Percentiles rank a stretch among this genome's conserved stretches.
These are phyloP conservation scores for Tolypocladium album DNA, from an alignment of 2,329 filamentous ascomycete species.

Conservation along the genomic window DNA sequence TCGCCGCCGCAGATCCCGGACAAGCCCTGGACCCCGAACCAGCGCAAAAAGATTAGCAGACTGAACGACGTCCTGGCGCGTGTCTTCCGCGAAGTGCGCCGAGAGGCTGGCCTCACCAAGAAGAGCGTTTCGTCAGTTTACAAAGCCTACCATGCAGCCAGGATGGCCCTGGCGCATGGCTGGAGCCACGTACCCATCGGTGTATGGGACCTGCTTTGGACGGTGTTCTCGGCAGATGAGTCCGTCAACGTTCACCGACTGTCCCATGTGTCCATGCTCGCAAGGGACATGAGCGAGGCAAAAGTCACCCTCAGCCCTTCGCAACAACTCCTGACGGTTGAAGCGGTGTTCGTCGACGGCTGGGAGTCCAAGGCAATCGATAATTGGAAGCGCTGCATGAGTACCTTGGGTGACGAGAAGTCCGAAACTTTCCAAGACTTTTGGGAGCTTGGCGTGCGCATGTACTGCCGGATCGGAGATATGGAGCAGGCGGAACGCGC, in stretches of 20 bases:
- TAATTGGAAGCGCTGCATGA: constrained; percentile 49
- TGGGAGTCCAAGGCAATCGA: constrained; percentile 49
- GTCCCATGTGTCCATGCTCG: constrained; percentile 48
- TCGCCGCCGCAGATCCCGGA: constrained; percentile 24
- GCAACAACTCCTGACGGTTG: constrained; percentile 57
- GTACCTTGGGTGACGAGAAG: constrained; percentile 35
- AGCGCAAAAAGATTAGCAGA: constrained; percentile 25
- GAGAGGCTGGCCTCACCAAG: constrained; percentile 14
- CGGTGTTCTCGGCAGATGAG: constrained; percentile 42
- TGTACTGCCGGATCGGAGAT: constrained; percentile 49
- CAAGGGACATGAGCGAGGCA: constrained; percentile 54
- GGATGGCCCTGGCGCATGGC: constrained; percentile 29
- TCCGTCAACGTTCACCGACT: constrained; percentile 43
- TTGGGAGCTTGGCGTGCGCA: constrained; percentile 56
- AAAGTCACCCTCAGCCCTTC: constrained; percentile 41
- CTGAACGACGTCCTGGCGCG: constrained; percentile 21
- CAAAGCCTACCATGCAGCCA: constrained; percentile 37
- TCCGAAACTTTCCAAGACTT: constrained; percentile 39
- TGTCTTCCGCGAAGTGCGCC: constrained; percentile 16
- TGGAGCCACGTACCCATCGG: constrained; percentile 47
- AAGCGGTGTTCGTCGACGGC: constrained; percentile 55
- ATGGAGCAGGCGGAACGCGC: constrained; percentile 47
- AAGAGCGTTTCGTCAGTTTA: constrained; percentile 31
- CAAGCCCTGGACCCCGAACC: constrained; percentile 24
- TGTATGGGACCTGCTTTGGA: constrained; percentile 58